Evolutionary conservation across 1,139 yeast species (phyloP), one percentile per base, ranked within the genome.

Genomic region (Blastobotrys capitulatus): DNA sequence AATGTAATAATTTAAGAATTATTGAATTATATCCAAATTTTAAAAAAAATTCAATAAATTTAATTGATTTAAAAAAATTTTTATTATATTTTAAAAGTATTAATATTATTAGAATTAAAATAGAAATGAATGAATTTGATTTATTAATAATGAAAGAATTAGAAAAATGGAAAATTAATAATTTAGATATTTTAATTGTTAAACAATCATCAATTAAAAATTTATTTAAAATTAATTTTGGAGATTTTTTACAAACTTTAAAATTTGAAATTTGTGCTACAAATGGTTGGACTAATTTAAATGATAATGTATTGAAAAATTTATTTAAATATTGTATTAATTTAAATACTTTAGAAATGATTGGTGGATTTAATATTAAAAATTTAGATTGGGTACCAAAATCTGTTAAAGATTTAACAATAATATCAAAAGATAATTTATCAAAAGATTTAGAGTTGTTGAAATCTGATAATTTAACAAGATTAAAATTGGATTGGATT

Each of bases 1-100:
- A 37, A 31, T 44, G 47, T 27, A 44, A 42, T 3, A 44, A 42
- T 29, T 27, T 44, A 31, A 25, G 42, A 13, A 42, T 44, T 6
- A 18, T 44, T 20, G 47, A 44, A 31, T 44, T 27, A n/a, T 29
- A 6, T 9, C 47, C 47, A 3, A 26, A 29, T 3, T 13, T 4
- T 12, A 4, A 6, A 15, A 18, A 27, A 3, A 29, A 29, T 6
- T 10, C 10, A 2, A 22, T 42, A 16, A 42, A 44, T 29, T 3
- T 37, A 13, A 13, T 5, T 2, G 42, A 27, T 9, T 12, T 44
- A 38, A 13, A 15, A 12, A 16, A 9, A 7, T 29, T 44, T 15
- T 12, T 44, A 19, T 35, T 37, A 8, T 26, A 16, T 10, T 44
- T 44, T 31, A 10, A 19, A 2, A 15, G 36, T 25, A 37, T 38